Base-by-base conservation (phyloP, 306 rosid genomes). In the Glycyrrhiza uralensis region DNA sequence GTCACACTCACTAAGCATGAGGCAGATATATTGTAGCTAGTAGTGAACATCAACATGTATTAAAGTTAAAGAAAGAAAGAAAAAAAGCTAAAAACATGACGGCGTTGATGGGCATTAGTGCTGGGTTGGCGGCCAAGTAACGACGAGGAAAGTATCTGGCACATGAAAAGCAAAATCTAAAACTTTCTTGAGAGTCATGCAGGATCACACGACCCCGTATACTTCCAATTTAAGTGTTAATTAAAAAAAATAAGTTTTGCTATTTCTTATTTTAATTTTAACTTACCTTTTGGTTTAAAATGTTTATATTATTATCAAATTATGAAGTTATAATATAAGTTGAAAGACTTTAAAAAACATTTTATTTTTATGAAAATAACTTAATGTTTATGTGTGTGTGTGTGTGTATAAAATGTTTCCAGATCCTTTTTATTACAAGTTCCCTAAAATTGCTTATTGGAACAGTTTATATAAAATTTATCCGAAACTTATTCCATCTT, bases 121-220 rank as follows among this genome's bases (percentile, higher is more conserved):
- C 51, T 51, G 68, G 77, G 26, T 58, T 6, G 44, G 14, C 44
- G 30, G 68, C 66, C 66, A 57, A 10, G 20, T 28, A 71, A 7
- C 56, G 22, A 71, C 44, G 28, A 36, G 1, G n/a, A 18, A 26
- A 57, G 13, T 26, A 69, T 52, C 51, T 36, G 7, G 12, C 26
- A 29, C 24, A 14, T 13, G 26, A 6, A 42, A 56, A 55, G 7
- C 18, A 71, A 71, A 28, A 36, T 41, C 14, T 8, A 15, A 17
- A 11, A 42, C 33, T 41, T 39, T 71, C 19, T 15, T 38, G 4
- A n/a, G 39, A 24, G 13, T 15, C 22, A 6, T 70, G 50, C n/a
- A n/a, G 14, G 13, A 18, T 13, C 49, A 13, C 36, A 52, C 7
- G 20, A 8, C 10, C 61, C 28, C 58, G 3, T 2, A 15, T 2